These are phyloP conservation scores for Cornus kousa DNA, from an alignment of 148 eudicot genomes.

Conservation along the genomic window DNA sequence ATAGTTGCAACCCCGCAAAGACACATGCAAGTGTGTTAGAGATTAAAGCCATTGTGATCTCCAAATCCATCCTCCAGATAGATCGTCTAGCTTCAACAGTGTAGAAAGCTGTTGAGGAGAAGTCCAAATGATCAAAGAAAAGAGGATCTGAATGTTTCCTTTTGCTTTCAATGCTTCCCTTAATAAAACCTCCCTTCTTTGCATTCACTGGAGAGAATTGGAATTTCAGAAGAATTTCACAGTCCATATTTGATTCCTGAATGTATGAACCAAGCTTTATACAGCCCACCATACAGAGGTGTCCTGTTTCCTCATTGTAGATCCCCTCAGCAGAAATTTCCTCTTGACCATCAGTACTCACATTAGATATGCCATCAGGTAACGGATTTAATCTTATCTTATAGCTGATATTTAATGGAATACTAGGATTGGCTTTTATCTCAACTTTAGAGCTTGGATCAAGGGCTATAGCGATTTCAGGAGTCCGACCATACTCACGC, in stretches of 20 bases:
- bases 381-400: neutral
- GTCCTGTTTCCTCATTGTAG: constrained; percentile 22
- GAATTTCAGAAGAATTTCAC: constrained; percentile 19
- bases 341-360: neutral
- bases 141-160: constrained; percentile 10
- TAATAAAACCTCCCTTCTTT: neutral
- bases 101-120: neutral
- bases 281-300: constrained; percentile 25
- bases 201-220: constrained; percentile 2
- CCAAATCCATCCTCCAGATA: constrained; percentile 17
- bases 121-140: constrained; percentile 2
- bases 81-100: neutral
- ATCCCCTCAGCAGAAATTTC: constrained; percentile 26
- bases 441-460: neutral
- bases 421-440: neutral
- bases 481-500: no score
- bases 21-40: constrained; percentile 16
- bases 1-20: constrained; percentile 12
- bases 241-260: constrained; percentile 11
- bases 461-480: no score
- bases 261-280: constrained; percentile 1
- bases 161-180: constrained; percentile 20
- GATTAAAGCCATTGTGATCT: constrained; percentile 22
- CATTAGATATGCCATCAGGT: neutral
- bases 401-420: constrained; percentile 10